Conservation (phyloP, 1,284 basidiomycete genomes). For the Irpex rosettiformis region DNA sequence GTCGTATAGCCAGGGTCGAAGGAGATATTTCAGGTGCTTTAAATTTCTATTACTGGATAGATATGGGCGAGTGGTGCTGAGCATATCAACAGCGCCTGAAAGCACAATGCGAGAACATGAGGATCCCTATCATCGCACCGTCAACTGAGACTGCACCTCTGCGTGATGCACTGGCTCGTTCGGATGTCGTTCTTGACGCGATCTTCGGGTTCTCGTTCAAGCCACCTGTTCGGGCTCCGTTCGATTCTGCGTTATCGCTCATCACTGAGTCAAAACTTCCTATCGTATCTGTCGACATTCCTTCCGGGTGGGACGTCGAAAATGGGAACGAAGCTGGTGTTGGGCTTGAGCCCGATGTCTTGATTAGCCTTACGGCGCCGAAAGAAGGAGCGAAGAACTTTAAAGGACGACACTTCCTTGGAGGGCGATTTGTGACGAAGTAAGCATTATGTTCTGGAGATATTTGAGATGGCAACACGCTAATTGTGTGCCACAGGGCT, state of each 20-base stretch:
- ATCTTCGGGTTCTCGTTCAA: conserved; percentile 99
- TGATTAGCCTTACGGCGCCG: conserved; percentile 91
- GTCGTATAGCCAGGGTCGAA: conserved; percentile 74
- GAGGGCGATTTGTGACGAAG: conserved; percentile 90
- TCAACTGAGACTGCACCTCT: conserved; percentile 49
- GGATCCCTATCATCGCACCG: conserved; percentile 64
- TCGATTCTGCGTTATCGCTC: conserved; percentile 71
- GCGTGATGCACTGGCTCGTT: conserved; percentile 48
- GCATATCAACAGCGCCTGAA: conserved; percentile 58
- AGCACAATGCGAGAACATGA: conserved; percentile 85
- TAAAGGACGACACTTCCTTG: conserved; percentile 85
- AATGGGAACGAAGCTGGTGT: conserved; percentile 57
- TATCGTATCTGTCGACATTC: conserved; percentile 92
- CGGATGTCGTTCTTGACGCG: conserved; percentile 90
- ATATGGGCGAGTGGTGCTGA: background rate
- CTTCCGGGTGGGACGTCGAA: conserved; percentile 95
- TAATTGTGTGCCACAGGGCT: conserved; percentile 30
- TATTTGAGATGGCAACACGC: background rate
- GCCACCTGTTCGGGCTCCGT: conserved; percentile 84
- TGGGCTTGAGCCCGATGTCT: conserved; percentile 70
- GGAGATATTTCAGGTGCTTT: conserved; percentile 76
- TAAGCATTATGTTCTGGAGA: conserved; percentile 35
- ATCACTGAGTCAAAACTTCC: conserved; percentile 67
- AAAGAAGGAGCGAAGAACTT: conserved; percentile 84
- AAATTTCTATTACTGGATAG: background rate